A percentile compares a stretch with the other conserved stretches of the same genome.
These are phyloP conservation scores for Triticum monococcum DNA, from an alignment of 176 grass and related monocot genomes.

Conservation along the genomic window DNA sequence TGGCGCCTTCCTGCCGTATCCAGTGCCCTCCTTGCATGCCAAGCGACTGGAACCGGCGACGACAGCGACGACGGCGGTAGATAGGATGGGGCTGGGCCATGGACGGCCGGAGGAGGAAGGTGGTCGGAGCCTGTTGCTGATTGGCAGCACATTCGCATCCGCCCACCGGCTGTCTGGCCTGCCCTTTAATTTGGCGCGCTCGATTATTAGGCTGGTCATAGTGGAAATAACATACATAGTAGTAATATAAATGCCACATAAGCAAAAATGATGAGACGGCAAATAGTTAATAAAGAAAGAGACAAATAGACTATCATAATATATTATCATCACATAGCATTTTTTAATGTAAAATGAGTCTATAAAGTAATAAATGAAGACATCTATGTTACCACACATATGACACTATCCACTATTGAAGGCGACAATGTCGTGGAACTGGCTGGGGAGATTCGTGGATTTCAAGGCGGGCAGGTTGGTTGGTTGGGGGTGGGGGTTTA, in stretches of 20 bases:
- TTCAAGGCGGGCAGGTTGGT: conserved; percentile 35
- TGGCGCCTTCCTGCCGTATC: conserved; percentile 13
- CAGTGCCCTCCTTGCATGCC: conserved; percentile 43
- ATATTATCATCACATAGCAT: too few species aligned
- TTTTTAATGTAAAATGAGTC: too few species aligned
- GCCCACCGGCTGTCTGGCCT: not conserved
- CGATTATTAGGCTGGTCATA: not conserved
- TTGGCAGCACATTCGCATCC: conserved; percentile 29
- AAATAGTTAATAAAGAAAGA: too few species aligned
- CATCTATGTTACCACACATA: too few species aligned
- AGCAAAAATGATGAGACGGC: too few species aligned
- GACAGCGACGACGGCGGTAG: conserved; percentile 23
- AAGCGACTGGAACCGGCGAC: conserved; percentile 40
- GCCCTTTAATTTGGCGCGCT: not conserved
- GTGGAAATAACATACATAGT: too few species aligned
- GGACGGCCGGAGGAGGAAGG: not conserved
- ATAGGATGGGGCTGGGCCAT: not conserved
- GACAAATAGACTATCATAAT: too few species aligned
- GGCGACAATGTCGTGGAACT: not conserved
- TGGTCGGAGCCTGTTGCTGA: not conserved
- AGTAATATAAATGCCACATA: too few species aligned
- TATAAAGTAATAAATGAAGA: too few species aligned
- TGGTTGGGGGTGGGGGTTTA: conserved; percentile 9
- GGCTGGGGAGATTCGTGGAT: not conserved
- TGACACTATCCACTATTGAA: too few species aligned